phyloP scores from a whole-genome alignment of 2,329 filamentous ascomycete genomes.

The Ceratocystis alfenasii region DNA sequence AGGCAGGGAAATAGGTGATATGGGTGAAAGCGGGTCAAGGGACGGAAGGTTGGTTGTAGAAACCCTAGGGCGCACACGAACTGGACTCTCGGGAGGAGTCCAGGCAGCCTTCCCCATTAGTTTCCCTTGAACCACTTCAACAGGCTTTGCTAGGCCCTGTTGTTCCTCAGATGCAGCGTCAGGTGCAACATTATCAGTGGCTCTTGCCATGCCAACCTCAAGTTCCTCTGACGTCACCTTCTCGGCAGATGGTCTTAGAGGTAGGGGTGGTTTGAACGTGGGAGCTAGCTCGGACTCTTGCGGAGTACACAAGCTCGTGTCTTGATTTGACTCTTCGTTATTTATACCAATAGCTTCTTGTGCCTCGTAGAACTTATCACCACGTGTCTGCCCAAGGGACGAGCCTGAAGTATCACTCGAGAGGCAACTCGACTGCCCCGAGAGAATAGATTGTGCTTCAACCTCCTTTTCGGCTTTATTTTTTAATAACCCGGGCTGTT shows the following conservation, averaged over 20 bases:
- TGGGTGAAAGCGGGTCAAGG: neutral
- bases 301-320: neutral
- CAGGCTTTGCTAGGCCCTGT: neutral
- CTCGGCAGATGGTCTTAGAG: neutral
- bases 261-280: neutral
- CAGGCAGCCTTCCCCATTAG: neutral
- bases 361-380: conserved; percentile 15
- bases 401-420: conserved; percentile 17
- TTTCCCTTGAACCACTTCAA: neutral
- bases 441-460: conserved; percentile 13
- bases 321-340: neutral
- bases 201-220: neutral
- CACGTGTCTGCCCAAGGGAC: neutral
- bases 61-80: neutral
- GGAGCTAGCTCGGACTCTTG: neutral
- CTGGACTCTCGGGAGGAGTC: neutral
- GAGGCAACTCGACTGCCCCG: conserved; percentile 17
- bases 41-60: neutral
- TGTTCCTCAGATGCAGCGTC: neutral
- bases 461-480: neutral
- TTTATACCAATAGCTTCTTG: conserved; percentile 12
- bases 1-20: neutral
- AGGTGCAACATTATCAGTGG: neutral
- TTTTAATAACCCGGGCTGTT: conserved; percentile 15
- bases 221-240: neutral